Base-by-base conservation (phyloP, 225 moss, liverwort and hornwort genomes). In the Polytrichum commune region DNA sequence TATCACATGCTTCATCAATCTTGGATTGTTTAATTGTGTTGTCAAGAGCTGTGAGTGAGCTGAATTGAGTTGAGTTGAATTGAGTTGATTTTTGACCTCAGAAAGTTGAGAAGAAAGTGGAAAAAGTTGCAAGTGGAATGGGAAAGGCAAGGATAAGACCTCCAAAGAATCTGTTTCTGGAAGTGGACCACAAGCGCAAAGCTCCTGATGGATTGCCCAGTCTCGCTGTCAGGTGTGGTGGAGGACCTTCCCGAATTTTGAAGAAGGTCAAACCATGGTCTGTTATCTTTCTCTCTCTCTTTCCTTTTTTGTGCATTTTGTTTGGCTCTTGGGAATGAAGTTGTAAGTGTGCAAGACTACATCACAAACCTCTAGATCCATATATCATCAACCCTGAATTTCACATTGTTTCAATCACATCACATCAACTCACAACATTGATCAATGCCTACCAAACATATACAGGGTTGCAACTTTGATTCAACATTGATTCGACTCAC, bases 181-280 rank as follows among this genome's bases (percentile, higher is more conserved):
- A 76, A 61, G 46, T 72, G 13, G 69, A 76, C 68, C 72, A 72
- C 64, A 80, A 80, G 63, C 76, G 72, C 63, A 72, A 75, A 68
- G 72, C 60, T 53, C 72, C 76, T 33, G 76, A 67, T 67, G 80
- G 80, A 5, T 54, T 80, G 58, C 55, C 72, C 18, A 76, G 68
- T 69, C 80, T 80, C 65, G 80, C 80, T 53, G 75, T 75, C 32
- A 64, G 68, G 19, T 80, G 68, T 54, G 53, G 28, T 19, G 68
- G 20, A 58, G 75, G 65, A 69, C 66, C 80, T 33, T 77, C 75
- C 28, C 57, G 30, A 61, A 62, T 58, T 29, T 29, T 9, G 53
- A 78, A 64, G 64, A 78, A 54, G 65, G 29, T 20, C 5, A 67
- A 62, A 69, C 25, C 75, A 62, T 27, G 66, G 78, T 71, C 66